Percentiles rank a stretch among this genome's conserved stretches.
phyloP scores from a whole-genome alignment of 805 yeast genomes.

The Wickerhamiella dianesei region DNA sequence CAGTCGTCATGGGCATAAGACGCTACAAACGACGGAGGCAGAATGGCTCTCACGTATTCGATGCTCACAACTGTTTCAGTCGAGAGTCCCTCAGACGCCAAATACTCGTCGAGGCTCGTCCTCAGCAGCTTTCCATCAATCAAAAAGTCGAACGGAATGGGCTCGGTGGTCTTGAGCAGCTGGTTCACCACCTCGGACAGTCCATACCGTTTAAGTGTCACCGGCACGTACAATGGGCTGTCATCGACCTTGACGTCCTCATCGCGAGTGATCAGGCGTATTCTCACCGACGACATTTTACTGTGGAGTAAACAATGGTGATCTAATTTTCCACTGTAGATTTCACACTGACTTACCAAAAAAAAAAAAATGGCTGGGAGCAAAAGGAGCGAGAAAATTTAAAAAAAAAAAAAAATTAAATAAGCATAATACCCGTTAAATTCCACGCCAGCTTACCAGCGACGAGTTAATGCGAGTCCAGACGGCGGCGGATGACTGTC shows the following conservation, averaged over 20 bases:
- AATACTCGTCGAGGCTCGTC: constrained; percentile 65
- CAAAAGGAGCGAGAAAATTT: no score
- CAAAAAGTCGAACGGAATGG: constrained; percentile 86
- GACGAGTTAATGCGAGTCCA: background rate
- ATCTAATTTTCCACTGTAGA: background rate
- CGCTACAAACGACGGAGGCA: constrained; percentile 87
- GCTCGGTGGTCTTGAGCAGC: constrained; percentile 42
- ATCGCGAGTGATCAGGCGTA: constrained; percentile 69
- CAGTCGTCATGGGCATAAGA: constrained; percentile 90
- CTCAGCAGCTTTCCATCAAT: constrained; percentile 74
- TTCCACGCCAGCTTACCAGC: no score
- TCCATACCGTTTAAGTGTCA: constrained; percentile 74
- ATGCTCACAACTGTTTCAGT: constrained; percentile 64
- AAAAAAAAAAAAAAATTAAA: no score
- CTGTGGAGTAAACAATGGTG: background rate
- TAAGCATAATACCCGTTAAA: no score
- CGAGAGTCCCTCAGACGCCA: constrained; percentile 63
- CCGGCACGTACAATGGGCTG: constrained; percentile 79
- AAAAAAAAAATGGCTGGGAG: no score
- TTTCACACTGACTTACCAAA: no score
- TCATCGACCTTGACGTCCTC: constrained; percentile 58
- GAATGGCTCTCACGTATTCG: constrained; percentile 82
- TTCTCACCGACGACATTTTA: constrained; percentile 21
- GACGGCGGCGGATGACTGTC: background rate
- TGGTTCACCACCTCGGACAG: constrained; percentile 92